Evolutionary conservation across 1,284 basidiomycete species (phyloP), one percentile per base, ranked within the genome.

Genomic region (Cutaneotrichosporon mucoides): DNA sequence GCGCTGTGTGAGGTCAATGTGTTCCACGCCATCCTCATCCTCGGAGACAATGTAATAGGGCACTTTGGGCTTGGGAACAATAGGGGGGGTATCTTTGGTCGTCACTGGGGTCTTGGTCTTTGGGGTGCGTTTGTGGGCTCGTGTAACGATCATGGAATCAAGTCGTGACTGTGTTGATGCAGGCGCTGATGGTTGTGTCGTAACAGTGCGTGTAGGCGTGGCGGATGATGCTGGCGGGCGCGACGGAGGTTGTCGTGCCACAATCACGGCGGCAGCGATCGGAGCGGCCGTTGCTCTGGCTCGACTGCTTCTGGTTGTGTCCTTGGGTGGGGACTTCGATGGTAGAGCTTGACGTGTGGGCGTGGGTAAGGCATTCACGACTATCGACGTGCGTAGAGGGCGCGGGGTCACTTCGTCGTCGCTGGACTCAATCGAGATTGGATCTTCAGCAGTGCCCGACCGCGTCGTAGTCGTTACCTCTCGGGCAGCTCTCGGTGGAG

Each of bases 1-100:
- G n/a, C 24, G 52, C 41, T 46, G 15, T 5, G 54, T 55, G 36
- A 60, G 16, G 55, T 56, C 42, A 12, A 60, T 49, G 41, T 53
- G 51, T 41, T 60, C 55, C 10, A 49, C 40, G n/a, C 59, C 59
- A 6, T 60, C 55, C 3, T n/a, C 15, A 9, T 36, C 46, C 44
- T 49, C 16, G 12, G 15, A 38, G 34, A 54, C 33, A 5, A 54
- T 35, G 45, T 12, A 35, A 49, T 53, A 35, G 15, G 53, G 43
- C 8, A 56, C 33, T 44, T 12, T 45, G 6, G 43, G 11, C 33
- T 34, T 24, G 46, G 24, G 3, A 3, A 6, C n/a, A 5, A 44
- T 15, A 11, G 34, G 52, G 3, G 11, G 15, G 6, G 13, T n/a
- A 12, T 34, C 24, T 24, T 24, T 24, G 24, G 24, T 24, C 24